Percentiles rank a stretch among this genome's conserved stretches.
These are phyloP conservation scores for Ilex paraguariensis DNA, from an alignment of 305 asterid species.

Conservation along the genomic window DNA sequence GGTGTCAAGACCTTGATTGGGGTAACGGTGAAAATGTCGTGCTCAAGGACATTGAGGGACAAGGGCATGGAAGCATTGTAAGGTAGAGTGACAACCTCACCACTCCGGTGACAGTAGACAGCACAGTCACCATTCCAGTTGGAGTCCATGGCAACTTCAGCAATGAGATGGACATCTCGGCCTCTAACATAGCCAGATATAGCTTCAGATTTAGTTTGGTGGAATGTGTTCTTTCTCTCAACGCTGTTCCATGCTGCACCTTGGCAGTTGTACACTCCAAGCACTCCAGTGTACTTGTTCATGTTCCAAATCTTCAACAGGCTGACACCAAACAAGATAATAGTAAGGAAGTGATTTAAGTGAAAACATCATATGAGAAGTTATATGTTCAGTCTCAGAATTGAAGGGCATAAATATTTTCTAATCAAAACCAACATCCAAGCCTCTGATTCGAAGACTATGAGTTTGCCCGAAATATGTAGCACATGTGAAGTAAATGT, in stretches of 20 bases:
- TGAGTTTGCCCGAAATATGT: too few species aligned
- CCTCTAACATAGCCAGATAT: constrained; percentile 64
- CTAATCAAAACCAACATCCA: too few species aligned
- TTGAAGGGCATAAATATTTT: too few species aligned
- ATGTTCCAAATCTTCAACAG: constrained; percentile 93
- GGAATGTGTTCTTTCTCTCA: constrained; percentile 84
- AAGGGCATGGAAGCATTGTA: constrained; percentile 54
- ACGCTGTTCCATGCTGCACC: constrained; percentile 89
- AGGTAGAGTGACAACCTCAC: constrained; percentile 35
- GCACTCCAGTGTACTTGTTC: constrained; percentile 78
- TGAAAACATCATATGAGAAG: not conserved
- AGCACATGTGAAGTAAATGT: too few species aligned
- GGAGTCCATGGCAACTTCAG: constrained; percentile 48
- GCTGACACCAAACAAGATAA: constrained; percentile 26
- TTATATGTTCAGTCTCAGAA: too few species aligned
- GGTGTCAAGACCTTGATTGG: constrained; percentile 50
- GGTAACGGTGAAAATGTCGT: constrained; percentile 63
- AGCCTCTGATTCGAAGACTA: too few species aligned
- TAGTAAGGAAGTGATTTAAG: not conserved
- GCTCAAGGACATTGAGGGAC: constrained; percentile 79
- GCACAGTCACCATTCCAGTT: constrained; percentile 69
- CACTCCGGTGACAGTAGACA: constrained; percentile 38
- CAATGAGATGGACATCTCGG: constrained; percentile 67
- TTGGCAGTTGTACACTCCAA: constrained; percentile 92
- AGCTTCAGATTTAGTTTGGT: constrained; percentile 53